A percentile compares a stretch with the other conserved stretches of the same genome.
Conservation (phyloP, 129 eudicot genomes). For the Ambrosia artemisiifolia region DNA sequence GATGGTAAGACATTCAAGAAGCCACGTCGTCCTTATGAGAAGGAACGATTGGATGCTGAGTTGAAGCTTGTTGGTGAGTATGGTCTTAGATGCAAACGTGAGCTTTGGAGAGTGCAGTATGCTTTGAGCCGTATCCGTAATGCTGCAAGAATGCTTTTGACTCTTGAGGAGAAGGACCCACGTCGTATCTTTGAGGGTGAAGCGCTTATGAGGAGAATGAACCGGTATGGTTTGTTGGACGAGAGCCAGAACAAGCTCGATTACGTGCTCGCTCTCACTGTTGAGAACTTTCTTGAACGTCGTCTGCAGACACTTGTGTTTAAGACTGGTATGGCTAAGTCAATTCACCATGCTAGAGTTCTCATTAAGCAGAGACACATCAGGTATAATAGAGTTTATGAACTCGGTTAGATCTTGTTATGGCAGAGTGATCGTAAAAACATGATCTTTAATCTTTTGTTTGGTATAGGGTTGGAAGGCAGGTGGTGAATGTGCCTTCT, state of each 20-base stretch:
- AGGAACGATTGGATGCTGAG: constrained; percentile 79
- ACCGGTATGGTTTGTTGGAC: constrained; percentile 60
- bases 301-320: constrained; percentile 62
- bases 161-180: constrained; percentile 82
- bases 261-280: constrained; percentile 61
- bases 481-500: constrained; percentile 67
- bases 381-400: constrained; percentile 31
- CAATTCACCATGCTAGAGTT: constrained; percentile 58
- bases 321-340: constrained; percentile 62
- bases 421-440: too few species aligned
- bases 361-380: constrained; percentile 73
- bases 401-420: background rate
- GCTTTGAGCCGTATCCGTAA: constrained; percentile 70
- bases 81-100: constrained; percentile 72
- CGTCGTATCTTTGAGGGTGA: constrained; percentile 81
- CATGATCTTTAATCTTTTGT: too few species aligned
- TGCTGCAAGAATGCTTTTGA: constrained; percentile 66
- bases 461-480: constrained; percentile 90
- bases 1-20: constrained; percentile 89
- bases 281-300: constrained; percentile 61
- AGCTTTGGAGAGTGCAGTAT: constrained; percentile 87
- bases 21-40: constrained; percentile 79
- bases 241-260: constrained; percentile 68
- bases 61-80: constrained; percentile 75
- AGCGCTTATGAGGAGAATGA: constrained; percentile 79